Evolutionary conservation across 2,329 filamentous ascomycete species (phyloP).

Genomic region (Zopfia rhizophila): DNA sequence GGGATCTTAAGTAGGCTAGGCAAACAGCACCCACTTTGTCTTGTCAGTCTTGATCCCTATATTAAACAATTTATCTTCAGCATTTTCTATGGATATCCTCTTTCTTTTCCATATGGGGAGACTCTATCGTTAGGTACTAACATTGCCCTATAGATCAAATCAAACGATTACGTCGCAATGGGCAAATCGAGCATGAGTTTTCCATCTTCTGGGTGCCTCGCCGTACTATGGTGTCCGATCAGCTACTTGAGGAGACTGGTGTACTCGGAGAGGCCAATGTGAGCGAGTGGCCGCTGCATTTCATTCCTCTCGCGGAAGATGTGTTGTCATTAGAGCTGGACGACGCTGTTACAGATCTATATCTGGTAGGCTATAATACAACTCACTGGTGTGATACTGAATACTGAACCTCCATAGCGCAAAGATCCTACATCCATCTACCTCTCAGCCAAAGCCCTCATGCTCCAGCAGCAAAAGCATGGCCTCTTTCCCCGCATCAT

Average conservation of each 20-base stretch:
- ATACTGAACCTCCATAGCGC: constrained; percentile 58
- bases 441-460: constrained; percentile 87
- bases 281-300: constrained; percentile 85
- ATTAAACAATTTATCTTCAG: constrained; percentile 45
- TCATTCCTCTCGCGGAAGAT: constrained; percentile 91
- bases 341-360: constrained; percentile 86
- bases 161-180: constrained; percentile 86
- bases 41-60: constrained; percentile 68
- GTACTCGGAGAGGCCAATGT: constrained; percentile 93
- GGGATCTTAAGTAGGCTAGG: constrained; percentile 69
- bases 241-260: constrained; percentile 90
- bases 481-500: constrained; percentile 94
- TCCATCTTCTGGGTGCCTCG: constrained; percentile 96
- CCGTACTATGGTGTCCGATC: constrained; percentile 89
- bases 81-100: constrained; percentile 40
- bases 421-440: constrained; percentile 94
- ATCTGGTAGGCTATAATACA: constrained; percentile 66
- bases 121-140: constrained; percentile 57
- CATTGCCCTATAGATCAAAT: constrained; percentile 79
- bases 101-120: constrained; percentile 32
- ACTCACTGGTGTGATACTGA: neutral
- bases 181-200: constrained; percentile 92
- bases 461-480: constrained; percentile 91
- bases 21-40: constrained; percentile 64
- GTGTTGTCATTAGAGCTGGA: constrained; percentile 90